These are phyloP conservation scores for Arachis monticola DNA, from an alignment of 331 rosid genomes.

Conservation along the genomic window DNA sequence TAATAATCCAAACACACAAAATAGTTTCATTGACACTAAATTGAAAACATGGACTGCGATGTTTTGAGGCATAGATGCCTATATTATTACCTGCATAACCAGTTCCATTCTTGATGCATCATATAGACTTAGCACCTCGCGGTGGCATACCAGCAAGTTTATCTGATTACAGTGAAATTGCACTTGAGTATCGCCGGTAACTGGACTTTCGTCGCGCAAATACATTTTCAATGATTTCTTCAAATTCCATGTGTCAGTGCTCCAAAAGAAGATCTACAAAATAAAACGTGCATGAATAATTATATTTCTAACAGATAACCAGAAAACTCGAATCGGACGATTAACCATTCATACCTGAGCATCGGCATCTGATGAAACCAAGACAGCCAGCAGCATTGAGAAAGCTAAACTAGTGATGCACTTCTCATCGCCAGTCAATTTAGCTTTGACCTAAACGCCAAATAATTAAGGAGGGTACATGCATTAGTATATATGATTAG, in stretches of 20 bases:
- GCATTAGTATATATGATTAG: no score
- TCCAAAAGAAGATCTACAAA: constrained; percentile 71
- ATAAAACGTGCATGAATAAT: no score
- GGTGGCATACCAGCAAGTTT: constrained; percentile 63
- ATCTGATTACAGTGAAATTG: constrained; percentile 72
- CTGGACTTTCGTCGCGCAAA: constrained; percentile 56
- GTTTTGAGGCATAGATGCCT: constrained; percentile 9
- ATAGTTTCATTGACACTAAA: constrained; percentile 5
- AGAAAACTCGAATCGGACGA: no score
- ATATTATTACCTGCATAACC: constrained; percentile 43
- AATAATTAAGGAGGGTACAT: no score
- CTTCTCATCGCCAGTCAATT: constrained; percentile 86
- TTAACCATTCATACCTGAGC: constrained; percentile 60
- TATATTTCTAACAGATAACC: no score
- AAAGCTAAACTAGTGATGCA: constrained; percentile 86
- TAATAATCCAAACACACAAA: constrained; percentile 27
- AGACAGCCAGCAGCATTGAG: constrained; percentile 65
- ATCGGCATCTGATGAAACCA: constrained; percentile 92
- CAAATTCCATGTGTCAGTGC: constrained; percentile 65
- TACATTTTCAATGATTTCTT: constrained; percentile 57
- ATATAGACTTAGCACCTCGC: constrained; percentile 66
- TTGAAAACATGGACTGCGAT: constrained; percentile 10
- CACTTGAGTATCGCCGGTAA: constrained; percentile 56
- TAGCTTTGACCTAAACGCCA: constrained; percentile 55
- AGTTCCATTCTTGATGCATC: constrained; percentile 59